These are phyloP conservation scores for Tuber aestivum DNA, from an alignment of 495 filamentous ascomycete genomes.

Conservation along the genomic window DNA sequence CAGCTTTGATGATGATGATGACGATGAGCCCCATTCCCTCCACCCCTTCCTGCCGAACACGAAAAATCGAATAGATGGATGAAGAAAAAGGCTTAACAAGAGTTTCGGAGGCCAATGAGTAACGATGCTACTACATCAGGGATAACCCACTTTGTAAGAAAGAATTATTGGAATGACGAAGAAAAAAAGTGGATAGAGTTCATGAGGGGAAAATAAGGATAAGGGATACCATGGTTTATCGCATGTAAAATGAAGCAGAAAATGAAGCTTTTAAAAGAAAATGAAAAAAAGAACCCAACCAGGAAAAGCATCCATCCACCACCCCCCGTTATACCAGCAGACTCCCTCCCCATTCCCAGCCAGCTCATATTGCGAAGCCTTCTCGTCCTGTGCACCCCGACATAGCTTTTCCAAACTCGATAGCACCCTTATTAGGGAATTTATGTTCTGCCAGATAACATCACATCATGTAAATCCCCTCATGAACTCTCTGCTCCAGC, in stretches of 20 bases:
- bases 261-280: background rate
- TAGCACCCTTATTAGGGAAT: background rate
- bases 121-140: constrained; percentile 1
- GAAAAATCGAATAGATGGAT: background rate
- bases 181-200: constrained; percentile 1
- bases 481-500: constrained; percentile 1
- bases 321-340: background rate
- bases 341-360: background rate
- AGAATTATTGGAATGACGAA: background rate
- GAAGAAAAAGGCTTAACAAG: background rate
- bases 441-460: background rate
- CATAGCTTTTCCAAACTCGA: background rate
- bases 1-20: background rate
- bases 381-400: background rate
- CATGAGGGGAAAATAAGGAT: constrained; percentile 1
- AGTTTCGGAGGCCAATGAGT: background rate
- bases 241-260: constrained; percentile 3
- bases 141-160: background rate
- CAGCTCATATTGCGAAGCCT: background rate
- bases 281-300: background rate
- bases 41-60: background rate
- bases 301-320: background rate
- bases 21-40: background rate
- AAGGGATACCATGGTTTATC: constrained; percentile 1
- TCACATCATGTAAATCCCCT: background rate